Percentiles rank a stretch among this genome's conserved stretches.
phyloP scores from a whole-genome alignment of 495 filamentous ascomycete species.

The Neurospora tetrasperma region DNA sequence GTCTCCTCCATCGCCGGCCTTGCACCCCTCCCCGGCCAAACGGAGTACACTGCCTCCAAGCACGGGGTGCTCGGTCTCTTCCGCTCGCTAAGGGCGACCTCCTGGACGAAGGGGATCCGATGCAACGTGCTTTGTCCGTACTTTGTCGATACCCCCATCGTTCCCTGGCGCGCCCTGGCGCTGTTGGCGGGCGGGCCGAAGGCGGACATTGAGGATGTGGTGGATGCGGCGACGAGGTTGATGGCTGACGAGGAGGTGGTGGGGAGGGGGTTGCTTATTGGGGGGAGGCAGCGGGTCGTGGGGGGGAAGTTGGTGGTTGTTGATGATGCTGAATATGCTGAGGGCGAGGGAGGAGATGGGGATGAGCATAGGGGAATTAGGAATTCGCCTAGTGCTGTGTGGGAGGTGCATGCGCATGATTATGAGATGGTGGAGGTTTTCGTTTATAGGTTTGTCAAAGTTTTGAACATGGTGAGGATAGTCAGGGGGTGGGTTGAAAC shows the following conservation, averaged over 20 bases:
- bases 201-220: slow-evolving; percentile 41
- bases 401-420: slow-evolving; percentile 50
- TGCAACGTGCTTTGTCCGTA: slow-evolving; percentile 55
- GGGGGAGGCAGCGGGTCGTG: slow-evolving; percentile 38
- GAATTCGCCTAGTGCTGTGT: slow-evolving; percentile 19
- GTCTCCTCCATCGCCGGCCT: slow-evolving; percentile 47
- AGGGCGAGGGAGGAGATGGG: neutral
- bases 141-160: slow-evolving; percentile 55
- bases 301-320: slow-evolving; percentile 1
- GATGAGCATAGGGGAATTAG: neutral
- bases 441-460: slow-evolving; percentile 30
- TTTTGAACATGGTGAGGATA: slow-evolving; percentile 37
- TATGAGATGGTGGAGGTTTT: slow-evolving; percentile 45
- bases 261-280: slow-evolving; percentile 43
- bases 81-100: slow-evolving; percentile 40
- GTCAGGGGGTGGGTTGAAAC: slow-evolving; percentile 42
- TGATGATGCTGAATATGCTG: neutral
- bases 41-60: slow-evolving; percentile 50
- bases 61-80: slow-evolving; percentile 58
- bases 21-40: slow-evolving; percentile 32
- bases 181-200: slow-evolving; percentile 44
- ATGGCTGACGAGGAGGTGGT: slow-evolving; percentile 40
- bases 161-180: slow-evolving; percentile 27
- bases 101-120: slow-evolving; percentile 39
- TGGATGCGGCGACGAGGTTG: slow-evolving; percentile 27